Evolutionary conservation across 2,329 filamentous ascomycete species (phyloP).

Genomic region (Diaporthe humulicola): DNA sequence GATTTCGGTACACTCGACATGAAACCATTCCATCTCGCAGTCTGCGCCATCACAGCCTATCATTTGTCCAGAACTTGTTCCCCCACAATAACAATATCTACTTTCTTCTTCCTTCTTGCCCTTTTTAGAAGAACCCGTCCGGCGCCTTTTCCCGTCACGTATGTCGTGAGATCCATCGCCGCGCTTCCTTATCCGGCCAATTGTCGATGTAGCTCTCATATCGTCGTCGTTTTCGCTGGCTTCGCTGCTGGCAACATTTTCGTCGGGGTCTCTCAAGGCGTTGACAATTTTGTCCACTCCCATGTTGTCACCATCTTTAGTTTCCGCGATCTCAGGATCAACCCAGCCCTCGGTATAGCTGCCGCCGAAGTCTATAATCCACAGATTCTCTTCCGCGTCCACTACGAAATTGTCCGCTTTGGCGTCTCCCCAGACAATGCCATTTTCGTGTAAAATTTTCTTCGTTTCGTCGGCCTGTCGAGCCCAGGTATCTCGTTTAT

Average conservation of each 20-base stretch:
- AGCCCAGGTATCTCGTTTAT: conserved; percentile 26
- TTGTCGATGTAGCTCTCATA: neutral
- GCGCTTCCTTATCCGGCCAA: neutral
- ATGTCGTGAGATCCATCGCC: neutral
- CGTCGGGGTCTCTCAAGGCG: conserved; percentile 20
- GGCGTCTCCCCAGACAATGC: conserved; percentile 48
- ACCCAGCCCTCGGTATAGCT: conserved; percentile 49
- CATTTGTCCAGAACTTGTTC: conserved; percentile 18
- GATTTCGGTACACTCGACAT: conserved; percentile 15
- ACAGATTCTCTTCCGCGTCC: conserved; percentile 46
- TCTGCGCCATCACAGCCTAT: conserved; percentile 24
- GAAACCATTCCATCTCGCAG: conserved; percentile 32
- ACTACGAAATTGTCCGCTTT: conserved; percentile 50
- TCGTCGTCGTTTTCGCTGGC: neutral
- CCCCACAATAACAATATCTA: conserved; percentile 29
- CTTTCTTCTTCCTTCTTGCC: neutral
- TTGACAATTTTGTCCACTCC: conserved; percentile 33
- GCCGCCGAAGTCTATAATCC: conserved; percentile 50
- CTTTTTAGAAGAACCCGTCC: neutral
- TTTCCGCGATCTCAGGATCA: conserved; percentile 34
- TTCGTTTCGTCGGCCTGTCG: conserved; percentile 8
- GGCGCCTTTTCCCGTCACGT: neutral
- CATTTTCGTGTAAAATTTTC: conserved; percentile 11
- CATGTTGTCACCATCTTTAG: conserved; percentile 29
- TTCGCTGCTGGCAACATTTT: conserved; percentile 5